These are phyloP conservation scores for Noccaea caerulescens DNA, from an alignment of 345 rosid genomes.

Conservation along the genomic window DNA sequence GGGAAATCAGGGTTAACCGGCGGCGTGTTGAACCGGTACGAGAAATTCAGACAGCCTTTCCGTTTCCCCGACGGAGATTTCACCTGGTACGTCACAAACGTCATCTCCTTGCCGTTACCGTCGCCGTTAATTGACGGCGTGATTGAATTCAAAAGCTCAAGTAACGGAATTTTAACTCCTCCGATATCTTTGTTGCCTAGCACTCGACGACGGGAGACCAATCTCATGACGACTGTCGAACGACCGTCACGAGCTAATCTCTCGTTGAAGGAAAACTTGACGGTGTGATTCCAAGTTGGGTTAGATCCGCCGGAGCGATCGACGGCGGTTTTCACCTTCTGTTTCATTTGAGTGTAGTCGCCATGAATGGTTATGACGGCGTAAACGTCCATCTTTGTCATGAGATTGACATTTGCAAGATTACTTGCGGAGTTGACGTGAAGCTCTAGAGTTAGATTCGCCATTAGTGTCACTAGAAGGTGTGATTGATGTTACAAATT, in stretches of 20 bases:
- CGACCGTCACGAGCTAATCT: constrained; percentile 48
- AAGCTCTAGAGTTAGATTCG: constrained; percentile 53
- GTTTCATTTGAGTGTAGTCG: constrained; percentile 35
- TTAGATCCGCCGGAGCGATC: constrained; percentile 54
- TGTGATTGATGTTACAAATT: neutral
- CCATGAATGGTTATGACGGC: constrained; percentile 54
- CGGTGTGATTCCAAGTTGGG: constrained; percentile 66
- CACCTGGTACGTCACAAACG: constrained; percentile 56
- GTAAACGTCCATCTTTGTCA: constrained; percentile 75
- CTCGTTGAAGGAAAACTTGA: constrained; percentile 54
- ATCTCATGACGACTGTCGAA: constrained; percentile 48
- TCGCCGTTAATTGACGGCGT: neutral
- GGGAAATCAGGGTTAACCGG: constrained; percentile 19
- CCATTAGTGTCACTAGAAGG: constrained; percentile 46
- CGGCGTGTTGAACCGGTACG: constrained; percentile 53
- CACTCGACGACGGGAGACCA: constrained; percentile 50
- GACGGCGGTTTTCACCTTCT: constrained; percentile 49
- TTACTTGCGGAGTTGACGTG: constrained; percentile 58
- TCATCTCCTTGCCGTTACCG: constrained; percentile 35
- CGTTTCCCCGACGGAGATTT: constrained; percentile 59
- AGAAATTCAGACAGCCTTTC: constrained; percentile 58
- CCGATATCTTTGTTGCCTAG: constrained; percentile 67
- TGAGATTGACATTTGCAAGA: constrained; percentile 60
- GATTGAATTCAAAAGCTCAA: constrained; percentile 50
- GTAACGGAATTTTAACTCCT: constrained; percentile 62